Percentiles rank a stretch among this genome's conserved stretches.
These are phyloP conservation scores for Gymnopus androsaceus DNA, from an alignment of 1,284 basidiomycete species.

Conservation along the genomic window DNA sequence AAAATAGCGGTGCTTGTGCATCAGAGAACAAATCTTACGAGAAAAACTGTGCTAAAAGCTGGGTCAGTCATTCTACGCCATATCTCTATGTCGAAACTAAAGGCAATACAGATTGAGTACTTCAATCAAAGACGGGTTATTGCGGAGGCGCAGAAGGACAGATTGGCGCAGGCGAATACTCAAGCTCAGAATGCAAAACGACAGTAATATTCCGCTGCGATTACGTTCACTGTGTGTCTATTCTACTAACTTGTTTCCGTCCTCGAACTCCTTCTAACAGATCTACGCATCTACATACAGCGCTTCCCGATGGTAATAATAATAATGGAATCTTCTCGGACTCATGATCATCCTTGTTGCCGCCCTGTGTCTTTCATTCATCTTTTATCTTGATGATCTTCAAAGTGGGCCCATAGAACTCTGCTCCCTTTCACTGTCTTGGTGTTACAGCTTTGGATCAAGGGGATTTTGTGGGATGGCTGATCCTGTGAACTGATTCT, in stretches of 20 bases:
- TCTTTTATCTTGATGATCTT: no score
- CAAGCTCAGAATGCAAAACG: constrained; percentile 49
- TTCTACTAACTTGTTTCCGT: neutral
- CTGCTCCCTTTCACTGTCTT: no score
- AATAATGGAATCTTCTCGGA: no score
- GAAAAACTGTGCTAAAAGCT: constrained; percentile 75
- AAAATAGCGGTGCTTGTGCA: constrained; percentile 46
- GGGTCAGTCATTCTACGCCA: constrained; percentile 53
- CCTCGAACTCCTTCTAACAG: neutral
- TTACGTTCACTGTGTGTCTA: neutral
- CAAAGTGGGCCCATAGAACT: no score
- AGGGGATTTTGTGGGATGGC: no score
- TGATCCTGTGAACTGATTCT: no score
- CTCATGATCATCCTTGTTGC: no score
- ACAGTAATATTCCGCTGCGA: constrained; percentile 4
- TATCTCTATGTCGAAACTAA: constrained; percentile 1
- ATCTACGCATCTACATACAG: neutral
- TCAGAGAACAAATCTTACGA: constrained; percentile 57
- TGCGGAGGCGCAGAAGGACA: constrained; percentile 69
- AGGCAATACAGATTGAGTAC: constrained; percentile 67
- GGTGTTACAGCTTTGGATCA: no score
- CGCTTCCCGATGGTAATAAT: no score
- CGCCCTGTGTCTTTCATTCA: no score
- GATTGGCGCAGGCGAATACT: constrained; percentile 55
- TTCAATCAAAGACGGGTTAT: constrained; percentile 81